Evolutionary conservation across 2,329 filamentous ascomycete species (phyloP).

Genomic region (Colletotrichum tanaceti): DNA sequence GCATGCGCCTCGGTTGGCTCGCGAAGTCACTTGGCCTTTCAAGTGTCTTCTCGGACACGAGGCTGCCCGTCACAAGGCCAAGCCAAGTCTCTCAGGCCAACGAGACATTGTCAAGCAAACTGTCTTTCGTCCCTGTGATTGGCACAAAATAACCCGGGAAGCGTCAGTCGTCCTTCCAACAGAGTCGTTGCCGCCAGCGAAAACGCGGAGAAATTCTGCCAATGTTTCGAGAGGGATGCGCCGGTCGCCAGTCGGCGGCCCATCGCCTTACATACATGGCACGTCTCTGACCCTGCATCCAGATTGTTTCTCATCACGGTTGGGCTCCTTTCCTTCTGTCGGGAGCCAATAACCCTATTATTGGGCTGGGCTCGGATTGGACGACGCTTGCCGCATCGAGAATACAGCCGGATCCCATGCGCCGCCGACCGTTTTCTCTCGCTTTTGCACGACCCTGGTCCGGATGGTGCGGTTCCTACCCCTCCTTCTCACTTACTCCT

Average conservation of each 20-base stretch:
- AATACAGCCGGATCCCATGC: constrained; percentile 17
- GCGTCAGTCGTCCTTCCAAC: constrained; percentile 15
- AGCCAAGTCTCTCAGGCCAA: constrained; percentile 22
- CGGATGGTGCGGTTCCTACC: constrained; percentile 29
- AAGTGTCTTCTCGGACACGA: constrained; percentile 20
- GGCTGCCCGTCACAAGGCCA: constrained; percentile 36
- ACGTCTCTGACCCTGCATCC: constrained; percentile 40
- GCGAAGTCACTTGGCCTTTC: constrained; percentile 12
- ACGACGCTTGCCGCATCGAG: constrained; percentile 21
- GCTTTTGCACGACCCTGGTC: constrained; percentile 20
- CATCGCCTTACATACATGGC: constrained; percentile 32
- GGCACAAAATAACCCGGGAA: constrained; percentile 14
- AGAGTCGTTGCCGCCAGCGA: constrained; percentile 3
- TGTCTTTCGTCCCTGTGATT: constrained; percentile 30
- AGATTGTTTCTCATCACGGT: constrained; percentile 20
- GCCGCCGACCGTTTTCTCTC: constrained; percentile 18
- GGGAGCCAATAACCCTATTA: constrained; percentile 39
- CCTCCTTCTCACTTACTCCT: constrained; percentile 14
- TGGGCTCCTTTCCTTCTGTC: constrained; percentile 31
- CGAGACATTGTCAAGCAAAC: neutral
- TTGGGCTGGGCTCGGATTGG: constrained; percentile 40
- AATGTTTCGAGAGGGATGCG: constrained; percentile 23
- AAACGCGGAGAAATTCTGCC: constrained; percentile 38
- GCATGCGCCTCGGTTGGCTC: constrained; percentile 31
- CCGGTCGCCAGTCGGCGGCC: constrained; percentile 37